Evolutionary conservation across 768 basidiomycete species (phyloP), one percentile per base, ranked within the genome.

Genomic region (Tylopilus balloui): DNA sequence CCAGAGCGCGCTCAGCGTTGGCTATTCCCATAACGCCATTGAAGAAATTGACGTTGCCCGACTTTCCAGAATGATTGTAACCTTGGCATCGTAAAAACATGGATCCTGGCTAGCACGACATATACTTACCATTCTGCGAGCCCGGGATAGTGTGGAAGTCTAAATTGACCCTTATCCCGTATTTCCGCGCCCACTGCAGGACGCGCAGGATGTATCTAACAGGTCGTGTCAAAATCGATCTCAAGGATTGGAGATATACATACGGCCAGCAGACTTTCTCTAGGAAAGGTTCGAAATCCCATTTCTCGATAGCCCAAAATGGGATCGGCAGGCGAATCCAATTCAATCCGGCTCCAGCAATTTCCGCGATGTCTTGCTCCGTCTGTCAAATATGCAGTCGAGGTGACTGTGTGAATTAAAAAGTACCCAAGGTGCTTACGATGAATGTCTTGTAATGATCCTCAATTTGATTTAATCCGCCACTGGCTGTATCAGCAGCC

Each of bases 311-410:
- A 7, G 86, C 86, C 92, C 92, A 95, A 69, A 81, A 93, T 3
- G 86, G 80, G 36, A 93, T 76, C 1, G 90, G 88, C 37, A 93
- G 68, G 3, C 90, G 78, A 39, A 94, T 69, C 77, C 84, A 93
- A 69, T 90, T 92, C 42, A 93, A 69, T 4, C 92, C 92, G 24
- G 89, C 91, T 34, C 80, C 86, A 38, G 92, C 90, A 51, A 96
- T 94, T 62, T 84, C 73, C 31, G 92, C 92, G 52, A 94, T 83
- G 70, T 95, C 92, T 69, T 88, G 72, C 64, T 93, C 90, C 47
- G 88, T 93, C 88, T 92, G 65, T 23, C 32, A 37, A 43, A 29
- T 38, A 48, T 31, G 28, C 50, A 21, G 37, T 24, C 8, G 23
- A 36, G 20, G 9, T 47, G 27, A 48, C 42, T 20, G 32, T 7